phyloP scores from a whole-genome alignment of 2,329 filamentous ascomycete species.

The Alternaria metachromatica region DNA sequence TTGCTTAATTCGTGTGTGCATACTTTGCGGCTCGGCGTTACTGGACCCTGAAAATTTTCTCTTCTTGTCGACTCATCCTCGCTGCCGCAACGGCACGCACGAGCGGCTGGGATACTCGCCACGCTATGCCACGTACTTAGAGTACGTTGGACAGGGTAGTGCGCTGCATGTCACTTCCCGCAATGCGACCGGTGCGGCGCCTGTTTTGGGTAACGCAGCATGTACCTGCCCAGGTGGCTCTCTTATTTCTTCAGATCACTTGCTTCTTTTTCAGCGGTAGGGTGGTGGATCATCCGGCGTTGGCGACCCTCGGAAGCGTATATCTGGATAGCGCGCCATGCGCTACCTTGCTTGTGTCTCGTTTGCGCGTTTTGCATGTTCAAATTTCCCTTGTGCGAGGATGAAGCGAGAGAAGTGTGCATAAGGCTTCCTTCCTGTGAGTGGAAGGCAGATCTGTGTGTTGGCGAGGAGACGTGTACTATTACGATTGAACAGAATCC shows the following conservation, averaged over 20 bases:
- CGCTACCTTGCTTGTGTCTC: constrained; percentile 5
- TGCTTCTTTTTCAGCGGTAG: constrained; percentile 7
- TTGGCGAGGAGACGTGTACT: constrained; percentile 9
- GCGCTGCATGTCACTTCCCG: constrained; percentile 8
- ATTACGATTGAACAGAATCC: constrained; percentile 15
- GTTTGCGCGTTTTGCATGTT: constrained; percentile 8
- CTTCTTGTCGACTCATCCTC: constrained; percentile 21
- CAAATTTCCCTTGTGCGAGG: constrained; percentile 14
- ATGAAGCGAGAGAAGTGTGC: constrained; percentile 18
- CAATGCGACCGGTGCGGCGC: background rate
- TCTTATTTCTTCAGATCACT: constrained; percentile 8
- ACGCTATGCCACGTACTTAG: too few species aligned
- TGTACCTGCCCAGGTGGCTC: constrained; percentile 9
- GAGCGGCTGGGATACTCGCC: constrained; percentile 38
- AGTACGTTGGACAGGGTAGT: background rate
- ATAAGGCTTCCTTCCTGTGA: background rate
- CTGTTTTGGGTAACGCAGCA: background rate
- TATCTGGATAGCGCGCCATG: constrained; percentile 1
- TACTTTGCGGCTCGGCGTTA: background rate
- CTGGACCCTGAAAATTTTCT: constrained; percentile 18
- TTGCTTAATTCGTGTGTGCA: background rate
- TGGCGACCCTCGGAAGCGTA: background rate
- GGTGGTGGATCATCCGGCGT: constrained; percentile 8
- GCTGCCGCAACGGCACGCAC: constrained; percentile 6
- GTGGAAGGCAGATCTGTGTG: background rate